phyloP scores from a whole-genome alignment of 1,284 basidiomycete species.

The Mycena sp. region DNA sequence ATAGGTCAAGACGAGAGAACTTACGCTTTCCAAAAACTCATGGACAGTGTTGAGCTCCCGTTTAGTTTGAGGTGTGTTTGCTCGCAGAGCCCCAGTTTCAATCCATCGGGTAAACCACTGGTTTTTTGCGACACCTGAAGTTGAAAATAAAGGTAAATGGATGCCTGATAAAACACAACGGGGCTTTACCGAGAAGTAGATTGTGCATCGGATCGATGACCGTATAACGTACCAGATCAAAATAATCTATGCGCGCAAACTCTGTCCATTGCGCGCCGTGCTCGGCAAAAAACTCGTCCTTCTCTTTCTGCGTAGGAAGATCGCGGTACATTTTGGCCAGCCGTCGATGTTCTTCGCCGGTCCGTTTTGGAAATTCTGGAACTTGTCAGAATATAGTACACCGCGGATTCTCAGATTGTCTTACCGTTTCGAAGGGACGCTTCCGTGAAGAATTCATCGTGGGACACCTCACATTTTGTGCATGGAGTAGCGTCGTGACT shows the following conservation, averaged over 20 bases:
- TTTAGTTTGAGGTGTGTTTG: slow-evolving; percentile 21
- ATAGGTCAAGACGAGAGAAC: background rate
- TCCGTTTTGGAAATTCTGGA: too few relatives aligned
- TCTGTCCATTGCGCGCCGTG: slow-evolving; percentile 40
- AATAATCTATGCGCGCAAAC: slow-evolving; percentile 41
- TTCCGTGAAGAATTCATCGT: too few relatives aligned
- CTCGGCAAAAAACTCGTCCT: too few relatives aligned
- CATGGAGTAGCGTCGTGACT: too few relatives aligned
- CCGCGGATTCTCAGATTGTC: too few relatives aligned
- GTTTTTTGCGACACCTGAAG: slow-evolving; percentile 37
- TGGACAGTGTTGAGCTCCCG: background rate
- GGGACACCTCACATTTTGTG: too few relatives aligned
- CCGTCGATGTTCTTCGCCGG: too few relatives aligned
- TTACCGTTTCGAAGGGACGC: too few relatives aligned
- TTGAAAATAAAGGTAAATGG: background rate
- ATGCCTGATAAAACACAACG: background rate
- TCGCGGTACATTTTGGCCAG: too few relatives aligned
- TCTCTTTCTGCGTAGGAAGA: too few relatives aligned
- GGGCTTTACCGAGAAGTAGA: slow-evolving; percentile 37
- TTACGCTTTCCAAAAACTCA: background rate
- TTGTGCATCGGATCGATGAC: slow-evolving; percentile 47
- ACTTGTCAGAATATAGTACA: too few relatives aligned
- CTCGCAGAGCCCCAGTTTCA: slow-evolving; percentile 26
- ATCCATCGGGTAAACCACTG: slow-evolving; percentile 44
- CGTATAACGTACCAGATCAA: slow-evolving; percentile 36